Evolutionary conservation across 345 rosid species (phyloP).

Genomic region (Theobroma cacao): DNA sequence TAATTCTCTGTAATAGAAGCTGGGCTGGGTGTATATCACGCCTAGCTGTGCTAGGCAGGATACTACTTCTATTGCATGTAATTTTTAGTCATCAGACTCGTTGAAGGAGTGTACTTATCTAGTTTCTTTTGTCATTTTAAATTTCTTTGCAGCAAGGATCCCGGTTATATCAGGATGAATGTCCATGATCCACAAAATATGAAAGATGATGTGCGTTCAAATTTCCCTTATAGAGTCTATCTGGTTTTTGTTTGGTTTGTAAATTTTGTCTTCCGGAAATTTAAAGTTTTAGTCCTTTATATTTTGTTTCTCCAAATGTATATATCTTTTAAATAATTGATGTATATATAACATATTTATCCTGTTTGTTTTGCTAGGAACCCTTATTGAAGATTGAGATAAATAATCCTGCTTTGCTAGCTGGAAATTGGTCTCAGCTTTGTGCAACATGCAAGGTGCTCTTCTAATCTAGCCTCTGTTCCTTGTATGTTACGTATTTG

Average conservation of each 20-base stretch:
- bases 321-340: neutral
- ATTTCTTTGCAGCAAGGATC: slow-evolving; percentile 75
- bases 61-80: neutral
- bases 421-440: slow-evolving; percentile 98
- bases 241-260: neutral
- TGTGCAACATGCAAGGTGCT: slow-evolving; percentile 97
- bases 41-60: neutral
- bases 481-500: neutral
- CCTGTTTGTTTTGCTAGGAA: slow-evolving; percentile 5
- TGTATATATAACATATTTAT: neutral
- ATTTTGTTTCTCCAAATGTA: neutral
- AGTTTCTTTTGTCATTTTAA: neutral
- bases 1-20: neutral
- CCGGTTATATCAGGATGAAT: slow-evolving; percentile 86
- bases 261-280: neutral
- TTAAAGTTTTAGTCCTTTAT: neutral
- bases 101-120: neutral
- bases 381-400: slow-evolving; percentile 89
- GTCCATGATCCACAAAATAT: slow-evolving; percentile 72
- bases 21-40: neutral
- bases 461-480: slow-evolving; percentile 7
- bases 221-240: neutral
- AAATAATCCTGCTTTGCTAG: slow-evolving; percentile 86
- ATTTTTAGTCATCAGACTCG: neutral
- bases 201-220: slow-evolving; percentile 80